Evolutionary conservation across 2,329 filamentous ascomycete genomes (phyloP), one percentile per base, ranked within the genome.

Genomic region (Diaporthe velutina): DNA sequence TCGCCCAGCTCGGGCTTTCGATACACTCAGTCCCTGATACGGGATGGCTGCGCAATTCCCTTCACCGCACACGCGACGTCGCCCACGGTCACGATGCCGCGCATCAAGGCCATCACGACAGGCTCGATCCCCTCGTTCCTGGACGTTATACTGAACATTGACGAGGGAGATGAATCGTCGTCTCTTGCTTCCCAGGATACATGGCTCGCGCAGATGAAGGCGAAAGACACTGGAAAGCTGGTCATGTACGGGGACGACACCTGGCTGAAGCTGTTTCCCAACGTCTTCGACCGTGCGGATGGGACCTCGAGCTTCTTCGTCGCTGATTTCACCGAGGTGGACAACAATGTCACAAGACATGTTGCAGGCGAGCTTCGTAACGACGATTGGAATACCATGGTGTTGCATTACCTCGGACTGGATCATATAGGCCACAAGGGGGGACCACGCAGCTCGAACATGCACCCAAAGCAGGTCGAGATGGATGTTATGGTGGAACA

Each of bases 291-390:
- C 78, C 92, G 96, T 54, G 88, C 92, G 68, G 97, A 99, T 83
- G 97, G 97, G 64, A 99, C 97, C 2, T 95, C 95, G 73, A 98
- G 96, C 85, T 99, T 99, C 84, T 99, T 98, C 84, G 97, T 99
- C 79, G 95, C 97, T 83, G 97, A 99, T 83, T 99, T 98, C 81
- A 97, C 95, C 67, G 96, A 99, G 86, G 97, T 99, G 77, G 97
- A 99, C 85, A 93, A 95, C 82, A 99, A 99, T 83, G 97, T 99
- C 79, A 99, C 97, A 3, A 91, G 97, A 76, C 95, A 99, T 86
- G 88, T 99, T 71, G 89, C 93, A 7, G 86, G 86, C 48, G 96
- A 98, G 84, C 87, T 99, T 75, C 84, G 86, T 73, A 92, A 91
- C 54, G 85, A 91, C 73, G 97, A 99, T 81, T 99, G 97, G 97